Percentiles rank a stretch among this genome's conserved stretches.
These are phyloP conservation scores for Sphagnum contortum DNA, from an alignment of 225 moss, liverwort and hornwort genomes.

Conservation along the genomic window DNA sequence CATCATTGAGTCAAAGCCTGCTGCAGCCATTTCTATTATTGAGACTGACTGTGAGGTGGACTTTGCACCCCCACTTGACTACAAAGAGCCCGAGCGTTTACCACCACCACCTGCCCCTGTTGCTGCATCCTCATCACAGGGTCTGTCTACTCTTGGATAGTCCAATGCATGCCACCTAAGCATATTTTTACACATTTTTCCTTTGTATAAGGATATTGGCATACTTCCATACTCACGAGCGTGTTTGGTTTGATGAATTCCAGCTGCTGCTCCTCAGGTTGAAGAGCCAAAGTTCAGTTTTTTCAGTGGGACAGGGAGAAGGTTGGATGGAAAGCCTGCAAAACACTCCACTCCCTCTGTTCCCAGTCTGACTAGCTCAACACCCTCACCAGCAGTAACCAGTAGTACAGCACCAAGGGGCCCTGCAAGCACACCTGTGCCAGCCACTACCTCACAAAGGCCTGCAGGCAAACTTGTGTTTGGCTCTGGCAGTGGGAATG, in stretches of 20 bases:
- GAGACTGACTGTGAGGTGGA: conserved; percentile 99
- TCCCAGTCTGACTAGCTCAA: conserved; percentile 18
- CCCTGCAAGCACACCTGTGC: conserved; percentile 32
- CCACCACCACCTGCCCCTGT: conserved; percentile 49
- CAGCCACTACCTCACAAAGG: conserved; percentile 43
- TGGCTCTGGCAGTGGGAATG: conserved; percentile 58
- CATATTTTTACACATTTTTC: too few relatives aligned
- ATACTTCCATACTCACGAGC: too few relatives aligned
- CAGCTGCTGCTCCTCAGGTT: conserved; percentile 37
- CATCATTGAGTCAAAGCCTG: conserved; percentile 91
- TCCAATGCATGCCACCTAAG: too few relatives aligned
- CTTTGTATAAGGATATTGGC: too few relatives aligned
- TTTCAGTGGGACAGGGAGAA: conserved; percentile 77
- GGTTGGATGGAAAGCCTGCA: conserved; percentile 92
- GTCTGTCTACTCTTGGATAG: conserved; percentile 12
- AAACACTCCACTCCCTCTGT: conserved; percentile 43
- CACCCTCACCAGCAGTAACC: conserved; percentile 20
- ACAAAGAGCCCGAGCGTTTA: conserved; percentile 89
- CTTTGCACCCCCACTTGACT: conserved; percentile 96
- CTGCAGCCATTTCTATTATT: conserved; percentile 87
- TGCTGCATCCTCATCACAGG: conserved; percentile 59
- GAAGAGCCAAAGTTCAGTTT: conserved; percentile 73
- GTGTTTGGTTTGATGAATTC: too few relatives aligned
- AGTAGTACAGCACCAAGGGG: conserved; percentile 33
- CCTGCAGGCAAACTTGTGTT: conserved; percentile 90